A percentile compares a stretch with the other conserved stretches of the same genome.
phyloP scores from a whole-genome alignment of 306 rosid species.

The Quercus variabilis region DNA sequence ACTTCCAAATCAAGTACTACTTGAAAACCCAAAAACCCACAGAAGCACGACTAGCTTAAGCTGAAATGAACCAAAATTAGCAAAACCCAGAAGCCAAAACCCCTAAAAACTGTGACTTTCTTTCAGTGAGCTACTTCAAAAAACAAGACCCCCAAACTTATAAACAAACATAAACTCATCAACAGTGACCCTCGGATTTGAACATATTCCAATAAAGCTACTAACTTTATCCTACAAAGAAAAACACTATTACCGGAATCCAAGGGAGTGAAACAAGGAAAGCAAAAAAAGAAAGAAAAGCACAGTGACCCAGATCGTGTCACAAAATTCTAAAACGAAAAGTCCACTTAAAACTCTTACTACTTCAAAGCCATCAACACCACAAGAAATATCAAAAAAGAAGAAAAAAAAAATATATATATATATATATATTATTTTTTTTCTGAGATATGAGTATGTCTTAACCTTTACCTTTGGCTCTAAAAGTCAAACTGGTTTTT shows the following conservation, averaged over 20 bases:
- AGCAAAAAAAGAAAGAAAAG: slow-evolving; percentile 11
- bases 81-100: slow-evolving; percentile 1
- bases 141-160: slow-evolving; percentile 22
- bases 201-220: slow-evolving; percentile 51
- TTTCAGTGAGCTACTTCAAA: slow-evolving; percentile 9
- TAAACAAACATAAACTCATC: slow-evolving; percentile 21
- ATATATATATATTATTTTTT: not conserved
- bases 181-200: slow-evolving; percentile 23
- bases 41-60: not conserved
- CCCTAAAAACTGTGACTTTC: slow-evolving; percentile 20
- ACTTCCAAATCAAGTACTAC: not conserved
- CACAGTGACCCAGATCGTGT: slow-evolving; percentile 43
- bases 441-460: not conserved
- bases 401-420: not conserved
- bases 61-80: not conserved
- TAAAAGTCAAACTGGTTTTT: slow-evolving; percentile 42
- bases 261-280: slow-evolving; percentile 47
- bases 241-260: slow-evolving; percentile 45
- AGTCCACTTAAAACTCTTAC: slow-evolving; percentile 23
- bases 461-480: slow-evolving; percentile 22
- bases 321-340: slow-evolving; percentile 30
- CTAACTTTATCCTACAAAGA: slow-evolving; percentile 25
- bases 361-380: slow-evolving; percentile 27
- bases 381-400: slow-evolving; percentile 18
- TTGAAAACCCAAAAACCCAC: not conserved